These are phyloP conservation scores for Eucalyptus erythrocorys DNA, from an alignment of 345 rosid genomes.

Conservation along the genomic window DNA sequence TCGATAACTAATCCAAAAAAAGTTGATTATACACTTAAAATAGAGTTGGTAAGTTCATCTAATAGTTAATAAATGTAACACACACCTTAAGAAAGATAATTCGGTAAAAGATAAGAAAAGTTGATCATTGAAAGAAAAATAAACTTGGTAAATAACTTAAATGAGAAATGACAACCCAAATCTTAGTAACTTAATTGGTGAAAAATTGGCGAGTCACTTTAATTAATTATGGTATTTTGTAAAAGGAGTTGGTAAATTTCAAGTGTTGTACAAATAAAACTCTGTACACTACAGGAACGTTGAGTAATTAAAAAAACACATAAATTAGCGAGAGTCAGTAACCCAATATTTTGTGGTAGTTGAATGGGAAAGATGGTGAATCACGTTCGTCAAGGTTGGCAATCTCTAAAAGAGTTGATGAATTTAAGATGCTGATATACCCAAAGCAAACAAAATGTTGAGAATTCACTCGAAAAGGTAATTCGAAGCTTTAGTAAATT, in stretches of 20 bases:
- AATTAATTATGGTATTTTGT: not conserved
- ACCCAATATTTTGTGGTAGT: not conserved
- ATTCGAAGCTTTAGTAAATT: not conserved
- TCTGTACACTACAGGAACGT: no score
- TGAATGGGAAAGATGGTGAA: not conserved
- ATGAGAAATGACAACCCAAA: not conserved
- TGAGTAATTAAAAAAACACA: not conserved
- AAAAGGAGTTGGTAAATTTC: no score
- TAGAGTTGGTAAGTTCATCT: not conserved
- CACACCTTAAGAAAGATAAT: not conserved
- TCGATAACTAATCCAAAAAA: not conserved
- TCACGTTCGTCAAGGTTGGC: not conserved
- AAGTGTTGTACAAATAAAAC: not conserved
- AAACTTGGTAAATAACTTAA: not conserved
- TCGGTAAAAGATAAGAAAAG: not conserved
- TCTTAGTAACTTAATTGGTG: no score
- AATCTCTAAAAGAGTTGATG: not conserved
- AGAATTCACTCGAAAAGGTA: not conserved
- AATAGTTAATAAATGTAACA: not conserved
- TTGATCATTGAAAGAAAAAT: not conserved
- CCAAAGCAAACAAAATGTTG: not conserved
- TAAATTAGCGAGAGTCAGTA: not conserved
- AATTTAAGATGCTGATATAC: not conserved
- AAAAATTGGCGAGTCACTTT: not conserved
- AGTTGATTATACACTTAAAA: not conserved